phyloP scores from a whole-genome alignment of 1,139 yeast species.

The Zygosaccharomyces pseudobailii region DNA sequence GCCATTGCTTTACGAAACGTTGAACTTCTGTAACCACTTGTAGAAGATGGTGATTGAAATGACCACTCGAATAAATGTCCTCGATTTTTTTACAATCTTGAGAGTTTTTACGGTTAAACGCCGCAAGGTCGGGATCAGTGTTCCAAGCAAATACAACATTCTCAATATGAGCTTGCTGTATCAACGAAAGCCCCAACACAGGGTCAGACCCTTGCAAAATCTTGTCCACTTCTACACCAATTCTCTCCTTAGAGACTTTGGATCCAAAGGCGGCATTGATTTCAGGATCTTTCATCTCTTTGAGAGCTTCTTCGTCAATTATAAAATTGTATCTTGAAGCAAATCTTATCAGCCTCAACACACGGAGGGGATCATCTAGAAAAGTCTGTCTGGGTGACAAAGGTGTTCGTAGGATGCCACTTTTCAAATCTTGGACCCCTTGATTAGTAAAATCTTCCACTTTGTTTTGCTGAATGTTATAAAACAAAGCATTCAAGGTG shows the following conservation, averaged over 20 bases:
- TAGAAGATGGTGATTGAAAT: slow-evolving; percentile 19
- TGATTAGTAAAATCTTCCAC: slow-evolving; percentile 80
- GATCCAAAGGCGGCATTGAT: slow-evolving; percentile 56
- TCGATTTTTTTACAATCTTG: slow-evolving; percentile 12
- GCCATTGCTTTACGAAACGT: slow-evolving; percentile 8
- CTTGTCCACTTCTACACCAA: slow-evolving; percentile 81
- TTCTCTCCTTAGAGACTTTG: slow-evolving; percentile 86
- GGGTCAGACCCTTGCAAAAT: slow-evolving; percentile 63
- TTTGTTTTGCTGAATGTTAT: slow-evolving; percentile 59
- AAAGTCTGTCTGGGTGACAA: slow-evolving; percentile 79
- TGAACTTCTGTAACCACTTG: slow-evolving; percentile 12
- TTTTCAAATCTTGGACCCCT: slow-evolving; percentile 66
- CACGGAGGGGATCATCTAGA: slow-evolving; percentile 88
- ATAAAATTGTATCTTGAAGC: slow-evolving; percentile 72
- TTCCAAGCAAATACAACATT: slow-evolving; percentile 50
- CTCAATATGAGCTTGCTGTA: slow-evolving; percentile 52
- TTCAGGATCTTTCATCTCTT: slow-evolving; percentile 59
- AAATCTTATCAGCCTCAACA: slow-evolving; percentile 76
- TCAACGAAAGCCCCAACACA: slow-evolving; percentile 55
- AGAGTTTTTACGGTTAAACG: slow-evolving; percentile 18
- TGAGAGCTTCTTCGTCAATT: slow-evolving; percentile 54
- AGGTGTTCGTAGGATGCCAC: slow-evolving; percentile 82
- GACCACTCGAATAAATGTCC: slow-evolving; percentile 11
- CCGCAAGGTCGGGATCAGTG: slow-evolving; percentile 20
- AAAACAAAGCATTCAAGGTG: slow-evolving; percentile 85